phyloP scores from a whole-genome alignment of 768 basidiomycete genomes.

The Leccinellum luteum region DNA sequence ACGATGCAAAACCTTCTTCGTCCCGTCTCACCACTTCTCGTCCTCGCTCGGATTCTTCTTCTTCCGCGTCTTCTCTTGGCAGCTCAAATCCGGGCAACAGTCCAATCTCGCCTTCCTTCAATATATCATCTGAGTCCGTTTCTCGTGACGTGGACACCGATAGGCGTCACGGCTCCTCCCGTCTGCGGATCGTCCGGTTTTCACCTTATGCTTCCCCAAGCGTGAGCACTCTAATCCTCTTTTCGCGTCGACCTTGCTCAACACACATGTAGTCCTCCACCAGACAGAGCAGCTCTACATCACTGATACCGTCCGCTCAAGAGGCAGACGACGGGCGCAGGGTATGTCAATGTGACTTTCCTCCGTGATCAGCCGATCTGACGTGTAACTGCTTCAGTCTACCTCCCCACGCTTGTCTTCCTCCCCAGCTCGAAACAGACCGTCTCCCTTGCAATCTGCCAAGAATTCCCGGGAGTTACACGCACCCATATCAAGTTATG shows the following conservation, averaged over 20 bases:
- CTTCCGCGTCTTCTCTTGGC: constrained; percentile 44
- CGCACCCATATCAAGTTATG: constrained; percentile 76
- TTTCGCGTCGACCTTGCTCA: background rate
- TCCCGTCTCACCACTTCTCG: constrained; percentile 25
- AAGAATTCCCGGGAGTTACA: constrained; percentile 54
- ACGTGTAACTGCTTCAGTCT: constrained; percentile 24
- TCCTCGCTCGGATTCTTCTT: constrained; percentile 43
- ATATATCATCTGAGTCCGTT: constrained; percentile 28
- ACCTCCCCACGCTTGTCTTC: constrained; percentile 38
- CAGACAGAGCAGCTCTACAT: constrained; percentile 48
- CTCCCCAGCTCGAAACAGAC: constrained; percentile 42
- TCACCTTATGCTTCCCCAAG: constrained; percentile 31
- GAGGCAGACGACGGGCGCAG: constrained; percentile 27
- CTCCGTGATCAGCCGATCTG: constrained; percentile 33
- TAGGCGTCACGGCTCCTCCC: constrained; percentile 26
- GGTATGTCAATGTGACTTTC: constrained; percentile 34
- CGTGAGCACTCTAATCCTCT: constrained; percentile 14
- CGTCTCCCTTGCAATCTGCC: constrained; percentile 44
- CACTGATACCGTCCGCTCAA: constrained; percentile 22
- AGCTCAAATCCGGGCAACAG: constrained; percentile 32
- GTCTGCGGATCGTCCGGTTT: constrained; percentile 28
- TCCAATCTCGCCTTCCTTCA: constrained; percentile 36
- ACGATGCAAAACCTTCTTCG: constrained; percentile 34
- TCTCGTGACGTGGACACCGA: constrained; percentile 30
- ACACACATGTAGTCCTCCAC: constrained; percentile 33